phyloP scores from a whole-genome alignment of 441 rosid species.

The Populus hybrid region DNA sequence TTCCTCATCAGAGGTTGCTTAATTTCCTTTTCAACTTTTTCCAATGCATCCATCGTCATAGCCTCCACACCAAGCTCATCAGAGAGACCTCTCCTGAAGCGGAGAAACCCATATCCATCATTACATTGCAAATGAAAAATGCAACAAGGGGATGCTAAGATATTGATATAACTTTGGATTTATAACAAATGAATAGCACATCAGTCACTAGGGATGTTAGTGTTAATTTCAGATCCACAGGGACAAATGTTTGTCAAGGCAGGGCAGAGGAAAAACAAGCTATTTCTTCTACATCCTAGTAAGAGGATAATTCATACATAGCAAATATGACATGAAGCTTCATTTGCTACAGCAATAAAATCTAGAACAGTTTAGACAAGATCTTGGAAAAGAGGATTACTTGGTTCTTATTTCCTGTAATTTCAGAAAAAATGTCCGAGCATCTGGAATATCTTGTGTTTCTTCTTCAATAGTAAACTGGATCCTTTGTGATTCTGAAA shows the following conservation, averaged over 20 bases:
- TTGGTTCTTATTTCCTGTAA: conserved; percentile 74
- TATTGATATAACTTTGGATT: not conserved
- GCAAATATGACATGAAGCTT: not conserved
- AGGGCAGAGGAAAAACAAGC: not conserved
- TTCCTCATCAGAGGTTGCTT: conserved; percentile 93
- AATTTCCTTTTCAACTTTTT: conserved; percentile 85
- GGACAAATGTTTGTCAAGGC: not conserved
- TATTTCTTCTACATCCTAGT: not conserved
- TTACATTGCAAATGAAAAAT: not conserved
- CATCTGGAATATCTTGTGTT: conserved; percentile 79
- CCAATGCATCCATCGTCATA: conserved; percentile 95
- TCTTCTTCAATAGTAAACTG: conserved; percentile 53
- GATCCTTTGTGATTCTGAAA: conserved; percentile 82
- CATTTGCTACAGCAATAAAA: not conserved
- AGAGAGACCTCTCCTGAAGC: conserved; percentile 68
- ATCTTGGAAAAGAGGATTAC: conserved; percentile 28
- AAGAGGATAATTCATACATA: not conserved
- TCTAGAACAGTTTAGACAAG: not conserved
- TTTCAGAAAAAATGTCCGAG: conserved; percentile 72
- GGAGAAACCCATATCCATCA: conserved; percentile 3
- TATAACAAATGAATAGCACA: not conserved
- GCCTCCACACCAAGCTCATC: conserved; percentile 93
- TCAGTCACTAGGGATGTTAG: not conserved
- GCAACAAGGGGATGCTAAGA: not conserved
- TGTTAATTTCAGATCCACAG: not conserved